Conservation (phyloP, 176 grass and related monocot species). For the Canna indica region DNA sequence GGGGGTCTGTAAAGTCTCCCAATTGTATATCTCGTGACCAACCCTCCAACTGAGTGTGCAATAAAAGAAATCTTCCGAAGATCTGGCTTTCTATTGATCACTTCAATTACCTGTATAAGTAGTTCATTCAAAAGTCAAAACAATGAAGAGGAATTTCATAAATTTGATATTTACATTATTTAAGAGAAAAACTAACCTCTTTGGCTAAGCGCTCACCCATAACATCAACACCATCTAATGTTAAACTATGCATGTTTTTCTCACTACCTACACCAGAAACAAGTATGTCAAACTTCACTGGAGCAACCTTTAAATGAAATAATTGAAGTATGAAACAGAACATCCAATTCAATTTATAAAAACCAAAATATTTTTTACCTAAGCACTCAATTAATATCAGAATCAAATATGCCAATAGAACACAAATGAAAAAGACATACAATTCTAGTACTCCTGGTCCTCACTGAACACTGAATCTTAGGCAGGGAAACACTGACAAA, state of each 20-base stretch:
- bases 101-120: constrained; percentile 52
- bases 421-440: not conserved
- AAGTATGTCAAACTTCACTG: not conserved
- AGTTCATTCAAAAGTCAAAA: constrained; percentile 26
- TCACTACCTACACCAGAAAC: constrained; percentile 57
- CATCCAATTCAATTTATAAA: not conserved
- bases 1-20: constrained; percentile 63
- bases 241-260: constrained; percentile 53
- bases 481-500: not conserved
- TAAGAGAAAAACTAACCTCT: constrained; percentile 33
- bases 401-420: not conserved
- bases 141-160: not conserved
- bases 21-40: constrained; percentile 88
- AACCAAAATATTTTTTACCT: no score
- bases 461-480: no score
- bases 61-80: constrained; percentile 91
- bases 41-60: constrained; percentile 86
- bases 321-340: not conserved
- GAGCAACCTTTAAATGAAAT: not conserved
- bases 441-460: no score
- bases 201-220: constrained; percentile 73
- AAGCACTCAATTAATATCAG: not conserved
- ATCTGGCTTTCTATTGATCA: constrained; percentile 48
- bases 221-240: constrained; percentile 64
- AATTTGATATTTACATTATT: not conserved